Conservation (phyloP, 306 rosid species). For the Quercus engelmannii region DNA sequence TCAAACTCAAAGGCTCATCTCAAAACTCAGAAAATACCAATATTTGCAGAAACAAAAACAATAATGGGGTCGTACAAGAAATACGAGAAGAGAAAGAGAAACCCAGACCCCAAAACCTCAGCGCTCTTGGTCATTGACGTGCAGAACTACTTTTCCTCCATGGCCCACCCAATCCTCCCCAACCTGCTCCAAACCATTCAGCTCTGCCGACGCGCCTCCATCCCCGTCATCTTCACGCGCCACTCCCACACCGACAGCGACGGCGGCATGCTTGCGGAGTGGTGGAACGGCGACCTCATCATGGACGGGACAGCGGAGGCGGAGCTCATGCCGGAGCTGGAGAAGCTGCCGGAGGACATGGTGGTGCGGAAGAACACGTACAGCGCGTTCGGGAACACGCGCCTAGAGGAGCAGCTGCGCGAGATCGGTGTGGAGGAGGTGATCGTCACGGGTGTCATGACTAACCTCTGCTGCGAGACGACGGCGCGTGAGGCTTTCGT, state of each 20-base stretch:
- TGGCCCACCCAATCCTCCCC: constrained; percentile 46
- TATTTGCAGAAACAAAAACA: background rate
- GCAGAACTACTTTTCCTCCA: constrained; percentile 57
- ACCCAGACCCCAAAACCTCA: constrained; percentile 48
- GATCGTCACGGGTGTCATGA: constrained; percentile 69
- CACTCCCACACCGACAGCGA: constrained; percentile 47
- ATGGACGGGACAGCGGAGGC: constrained; percentile 52
- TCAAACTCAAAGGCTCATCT: too few relatives aligned
- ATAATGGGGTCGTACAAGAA: constrained; percentile 24
- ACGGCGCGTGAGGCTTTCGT: constrained; percentile 72
- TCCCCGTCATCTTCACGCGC: constrained; percentile 72
- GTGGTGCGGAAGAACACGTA: constrained; percentile 58
- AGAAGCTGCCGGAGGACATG: constrained; percentile 27
- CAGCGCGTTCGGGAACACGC: constrained; percentile 49
- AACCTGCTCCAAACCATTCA: constrained; percentile 55
- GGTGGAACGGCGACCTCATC: constrained; percentile 64
- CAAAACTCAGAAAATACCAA: too few relatives aligned
- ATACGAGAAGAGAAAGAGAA: constrained; percentile 50
- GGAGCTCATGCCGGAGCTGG: constrained; percentile 42
- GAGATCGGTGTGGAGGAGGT: constrained; percentile 66
- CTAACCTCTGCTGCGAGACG: constrained; percentile 75
- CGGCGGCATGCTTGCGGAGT: constrained; percentile 55
- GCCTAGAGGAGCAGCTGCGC: constrained; percentile 42
- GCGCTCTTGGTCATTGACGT: constrained; percentile 61
- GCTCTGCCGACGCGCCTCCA: constrained; percentile 57